Evolutionary conservation across 2,329 filamentous ascomycete genomes (phyloP), one percentile per base, ranked within the genome.

Genomic region (Talaromyces sp.): DNA sequence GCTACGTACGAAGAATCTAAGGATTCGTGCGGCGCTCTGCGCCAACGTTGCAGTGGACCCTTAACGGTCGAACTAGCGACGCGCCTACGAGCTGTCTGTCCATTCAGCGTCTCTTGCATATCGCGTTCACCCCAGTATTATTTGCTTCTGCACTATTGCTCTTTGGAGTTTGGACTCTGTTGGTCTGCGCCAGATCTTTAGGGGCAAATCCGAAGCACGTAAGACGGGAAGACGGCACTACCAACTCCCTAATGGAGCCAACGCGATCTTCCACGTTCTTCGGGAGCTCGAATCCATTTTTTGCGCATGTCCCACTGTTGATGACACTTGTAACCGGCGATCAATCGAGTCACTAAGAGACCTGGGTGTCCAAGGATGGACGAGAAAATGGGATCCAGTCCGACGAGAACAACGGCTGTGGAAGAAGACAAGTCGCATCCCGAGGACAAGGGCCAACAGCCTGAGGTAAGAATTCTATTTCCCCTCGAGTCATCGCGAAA

Each of bases 321-420:
- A 53, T 53, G 50, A 30, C 50, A 53, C 10, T 16, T 31, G 30
- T 7, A 31, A 12, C 50, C 50, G 50, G 50, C 50, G 50, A 53
- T 53, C 50, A 53, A 53, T 53, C 4, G 50, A 53, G 23, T 53
- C 30, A 23, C 12, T 53, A 31, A 10, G 28, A 31, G 12, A 33
- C 4, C 5, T n/a, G 12, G 2, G 28, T 51, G 16, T 50, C 30
- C 33, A 60, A 23, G 30, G 34, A 61, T 61, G 55, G 60, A 61
- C 28, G 60, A 61, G 30, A 61, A 58, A 8, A 58, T 54, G 9
- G 50, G 34, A 36, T 9, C 47, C 7, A 50, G 50, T 40, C 16
- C 47, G 23, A 52, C 54, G 31, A n/a, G 36, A 42, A 40, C 56
- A n/a, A 34, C 47, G 5, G 47, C 33, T n/a, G 23, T 30, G 23